Conservation (phyloP, 768 basidiomycete genomes). For the Macrocybe gigantea region DNA sequence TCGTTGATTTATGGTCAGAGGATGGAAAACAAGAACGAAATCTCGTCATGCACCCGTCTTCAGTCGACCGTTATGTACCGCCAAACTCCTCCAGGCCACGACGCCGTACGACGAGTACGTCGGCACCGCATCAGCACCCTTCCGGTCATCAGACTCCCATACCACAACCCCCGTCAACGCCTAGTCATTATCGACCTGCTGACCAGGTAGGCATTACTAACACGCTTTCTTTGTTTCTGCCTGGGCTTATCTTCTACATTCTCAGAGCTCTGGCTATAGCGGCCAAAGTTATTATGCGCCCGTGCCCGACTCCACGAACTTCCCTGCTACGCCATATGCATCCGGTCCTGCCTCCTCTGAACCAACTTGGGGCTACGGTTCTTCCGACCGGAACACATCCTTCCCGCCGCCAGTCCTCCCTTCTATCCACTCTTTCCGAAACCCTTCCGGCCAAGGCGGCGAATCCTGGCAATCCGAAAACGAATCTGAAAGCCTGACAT, state of each 20-base stretch:
- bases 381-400: constrained; percentile 40
- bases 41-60: constrained; percentile 81
- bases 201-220: constrained; percentile 34
- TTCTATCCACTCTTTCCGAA: constrained; percentile 46
- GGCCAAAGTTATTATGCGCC: constrained; percentile 40
- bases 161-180: constrained; percentile 40
- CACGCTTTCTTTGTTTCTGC: too few relatives aligned
- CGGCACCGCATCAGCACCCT: constrained; percentile 24
- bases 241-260: constrained; percentile 16
- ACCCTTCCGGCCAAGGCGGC: constrained; percentile 23
- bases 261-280: constrained; percentile 33
- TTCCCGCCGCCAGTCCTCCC: constrained; percentile 47
- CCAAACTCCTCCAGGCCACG: constrained; percentile 35
- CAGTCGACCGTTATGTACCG: constrained; percentile 69
- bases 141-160: constrained; percentile 43
- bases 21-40: constrained; percentile 84
- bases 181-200: constrained; percentile 35
- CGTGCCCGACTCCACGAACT: constrained; percentile 33
- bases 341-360: constrained; percentile 35
- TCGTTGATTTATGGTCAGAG: constrained; percentile 88
- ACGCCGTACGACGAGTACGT: constrained; percentile 35
- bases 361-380: constrained; percentile 51
- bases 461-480: constrained; percentile 22
- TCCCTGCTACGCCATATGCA: constrained; percentile 28
- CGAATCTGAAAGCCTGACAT: constrained; percentile 32